A percentile compares a stretch with the other conserved stretches of the same genome.
Conservation (phyloP, 192 early-diverging fungal genomes). For the Entrophospora sp. region DNA sequence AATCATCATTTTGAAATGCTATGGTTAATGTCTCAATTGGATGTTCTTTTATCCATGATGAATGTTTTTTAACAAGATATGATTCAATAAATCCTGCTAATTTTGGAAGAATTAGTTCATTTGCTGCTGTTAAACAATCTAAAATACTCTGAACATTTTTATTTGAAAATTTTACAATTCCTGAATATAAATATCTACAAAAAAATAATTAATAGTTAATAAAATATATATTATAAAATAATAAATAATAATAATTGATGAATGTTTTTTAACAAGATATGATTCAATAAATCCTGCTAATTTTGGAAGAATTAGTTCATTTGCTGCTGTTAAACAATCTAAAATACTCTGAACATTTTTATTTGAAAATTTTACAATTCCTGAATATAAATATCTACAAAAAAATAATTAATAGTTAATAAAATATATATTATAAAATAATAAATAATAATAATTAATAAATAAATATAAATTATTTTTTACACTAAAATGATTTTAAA, state of each 20-base stretch:
- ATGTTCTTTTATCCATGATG: constrained; percentile 3
- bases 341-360: not conserved
- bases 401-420: not conserved
- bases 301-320: not conserved
- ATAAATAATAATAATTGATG: too few relatives aligned
- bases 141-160: not conserved
- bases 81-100: constrained; percentile 1
- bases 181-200: constrained; percentile 14
- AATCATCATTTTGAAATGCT: not conserved
- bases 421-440: not conserved
- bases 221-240: too few relatives aligned
- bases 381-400: not conserved
- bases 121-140: not conserved
- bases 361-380: not conserved
- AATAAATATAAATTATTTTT: not conserved
- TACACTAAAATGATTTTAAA: not conserved
- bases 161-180: not conserved
- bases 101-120: not conserved
- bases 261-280: not conserved
- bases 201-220: too few relatives aligned
- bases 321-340: not conserved
- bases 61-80: not conserved
- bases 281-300: constrained; percentile 1
- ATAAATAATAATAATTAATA: not conserved
- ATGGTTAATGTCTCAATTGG: not conserved